Percentiles rank a stretch among this genome's conserved stretches.
These are phyloP conservation scores for Ulmus americana DNA, from an alignment of 331 rosid genomes.

Conservation along the genomic window DNA sequence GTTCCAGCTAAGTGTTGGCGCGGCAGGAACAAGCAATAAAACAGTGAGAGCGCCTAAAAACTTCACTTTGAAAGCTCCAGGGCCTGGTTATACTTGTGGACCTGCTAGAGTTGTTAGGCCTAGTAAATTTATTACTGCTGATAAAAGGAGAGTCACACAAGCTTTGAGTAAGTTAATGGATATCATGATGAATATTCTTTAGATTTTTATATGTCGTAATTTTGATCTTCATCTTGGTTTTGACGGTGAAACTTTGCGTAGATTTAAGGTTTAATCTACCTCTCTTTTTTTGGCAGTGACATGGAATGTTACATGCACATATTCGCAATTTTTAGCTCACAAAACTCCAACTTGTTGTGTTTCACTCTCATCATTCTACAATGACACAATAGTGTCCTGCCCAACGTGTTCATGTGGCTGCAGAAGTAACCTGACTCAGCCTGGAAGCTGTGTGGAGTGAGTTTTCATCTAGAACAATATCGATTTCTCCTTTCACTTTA, in stretches of 20 bases:
- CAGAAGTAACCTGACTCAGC: constrained; percentile 39
- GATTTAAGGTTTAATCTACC: neutral
- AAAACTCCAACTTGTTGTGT: constrained; percentile 80
- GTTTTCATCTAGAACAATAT: constrained; percentile 18
- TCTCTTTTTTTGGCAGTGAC: constrained; percentile 59
- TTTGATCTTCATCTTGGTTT: neutral
- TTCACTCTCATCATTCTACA: constrained; percentile 78
- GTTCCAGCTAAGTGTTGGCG: constrained; percentile 78
- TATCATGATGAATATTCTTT: neutral
- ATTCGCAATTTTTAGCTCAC: constrained; percentile 77
- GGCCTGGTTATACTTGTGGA: constrained; percentile 88
- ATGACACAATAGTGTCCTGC: constrained; percentile 63
- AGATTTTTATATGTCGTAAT: neutral
- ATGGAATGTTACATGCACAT: constrained; percentile 79
- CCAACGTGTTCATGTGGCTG: constrained; percentile 75
- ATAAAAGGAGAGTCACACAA: constrained; percentile 81
- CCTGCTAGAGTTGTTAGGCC: constrained; percentile 51
- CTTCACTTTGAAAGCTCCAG: constrained; percentile 70
- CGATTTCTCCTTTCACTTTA: constrained; percentile 5
- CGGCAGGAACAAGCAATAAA: constrained; percentile 58
- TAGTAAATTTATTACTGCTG: constrained; percentile 41
- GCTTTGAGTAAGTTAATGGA: constrained; percentile 60
- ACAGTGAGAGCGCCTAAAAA: constrained; percentile 61
- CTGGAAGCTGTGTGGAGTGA: constrained; percentile 65
- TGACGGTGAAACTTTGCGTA: neutral